Conservation (phyloP, 331 rosid species). For the Malus hybrid region DNA sequence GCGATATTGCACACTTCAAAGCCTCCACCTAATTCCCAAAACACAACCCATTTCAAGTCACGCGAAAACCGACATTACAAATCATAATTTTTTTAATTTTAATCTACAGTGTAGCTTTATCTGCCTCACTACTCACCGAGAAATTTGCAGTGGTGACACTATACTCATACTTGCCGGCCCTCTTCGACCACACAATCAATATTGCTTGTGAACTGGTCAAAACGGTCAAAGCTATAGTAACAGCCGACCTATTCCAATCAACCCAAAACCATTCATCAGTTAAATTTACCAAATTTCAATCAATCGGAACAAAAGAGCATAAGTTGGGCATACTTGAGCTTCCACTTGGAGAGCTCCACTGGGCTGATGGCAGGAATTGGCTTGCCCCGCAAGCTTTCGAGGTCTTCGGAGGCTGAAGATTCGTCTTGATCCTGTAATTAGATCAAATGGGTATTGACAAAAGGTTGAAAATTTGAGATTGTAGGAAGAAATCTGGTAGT, state of each 20-base stretch:
- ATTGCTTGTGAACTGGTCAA: slow-evolving; percentile 95
- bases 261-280: neutral
- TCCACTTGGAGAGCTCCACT: slow-evolving; percentile 41
- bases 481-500: neutral
- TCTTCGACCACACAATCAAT: slow-evolving; percentile 90
- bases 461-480: neutral
- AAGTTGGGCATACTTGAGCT: slow-evolving; percentile 31
- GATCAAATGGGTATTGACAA: neutral
- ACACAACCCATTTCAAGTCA: slow-evolving; percentile 5
- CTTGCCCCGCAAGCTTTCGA: slow-evolving; percentile 37
- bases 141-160: slow-evolving; percentile 96
- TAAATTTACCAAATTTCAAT: neutral
- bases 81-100: neutral
- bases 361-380: slow-evolving; percentile 20
- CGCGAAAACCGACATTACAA: neutral
- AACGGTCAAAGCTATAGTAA: slow-evolving; percentile 72
- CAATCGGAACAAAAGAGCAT: neutral
- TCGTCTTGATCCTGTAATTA: slow-evolving; percentile 32
- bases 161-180: slow-evolving; percentile 91
- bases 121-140: slow-evolving; percentile 36
- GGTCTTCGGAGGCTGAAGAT: slow-evolving; percentile 22
- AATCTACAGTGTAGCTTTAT: neutral
- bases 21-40: slow-evolving; percentile 64
- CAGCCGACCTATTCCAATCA: slow-evolving; percentile 45
- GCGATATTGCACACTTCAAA: slow-evolving; percentile 85